These are phyloP conservation scores for Polychaeton citri DNA, from an alignment of 2,329 filamentous ascomycete species.

Conservation along the genomic window DNA sequence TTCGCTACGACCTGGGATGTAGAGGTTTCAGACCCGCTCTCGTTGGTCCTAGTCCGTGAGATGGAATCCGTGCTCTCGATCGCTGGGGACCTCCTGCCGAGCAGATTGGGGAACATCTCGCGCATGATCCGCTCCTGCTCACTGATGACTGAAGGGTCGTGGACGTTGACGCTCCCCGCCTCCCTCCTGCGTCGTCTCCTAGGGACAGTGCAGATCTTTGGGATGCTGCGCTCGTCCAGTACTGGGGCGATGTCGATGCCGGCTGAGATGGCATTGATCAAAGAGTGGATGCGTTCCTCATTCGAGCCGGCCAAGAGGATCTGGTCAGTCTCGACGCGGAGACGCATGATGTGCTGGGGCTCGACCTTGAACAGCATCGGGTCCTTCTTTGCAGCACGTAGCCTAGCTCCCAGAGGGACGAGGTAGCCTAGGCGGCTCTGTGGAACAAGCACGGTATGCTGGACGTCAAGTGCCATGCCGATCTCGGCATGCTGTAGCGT, in stretches of 20 bases:
- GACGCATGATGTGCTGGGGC: slow-evolving; percentile 50
- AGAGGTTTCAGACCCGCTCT: slow-evolving; percentile 1
- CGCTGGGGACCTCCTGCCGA: neutral
- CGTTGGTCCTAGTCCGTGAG: neutral
- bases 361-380: slow-evolving; percentile 32
- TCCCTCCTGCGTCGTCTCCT: slow-evolving; percentile 24
- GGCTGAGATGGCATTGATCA: slow-evolving; percentile 57
- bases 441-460: slow-evolving; percentile 39
- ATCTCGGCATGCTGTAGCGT: slow-evolving; percentile 63
- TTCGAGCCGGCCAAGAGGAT: slow-evolving; percentile 55
- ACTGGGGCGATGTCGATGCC: slow-evolving; percentile 59
- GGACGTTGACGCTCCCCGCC: slow-evolving; percentile 20
- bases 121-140: slow-evolving; percentile 37
- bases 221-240: slow-evolving; percentile 51
- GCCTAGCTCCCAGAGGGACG: slow-evolving; percentile 25
- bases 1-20: slow-evolving; percentile 3
- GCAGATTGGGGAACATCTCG: slow-evolving; percentile 27
- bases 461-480: slow-evolving; percentile 59
- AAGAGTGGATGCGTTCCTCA: slow-evolving; percentile 52
- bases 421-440: slow-evolving; percentile 33
- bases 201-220: slow-evolving; percentile 33
- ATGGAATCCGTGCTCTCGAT: neutral
- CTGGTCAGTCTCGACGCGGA: slow-evolving; percentile 61
- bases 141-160: slow-evolving; percentile 27
- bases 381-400: slow-evolving; percentile 31